Evolutionary conservation across 345 rosid species (phyloP).

Genomic region (Lumnitzera littorea): DNA sequence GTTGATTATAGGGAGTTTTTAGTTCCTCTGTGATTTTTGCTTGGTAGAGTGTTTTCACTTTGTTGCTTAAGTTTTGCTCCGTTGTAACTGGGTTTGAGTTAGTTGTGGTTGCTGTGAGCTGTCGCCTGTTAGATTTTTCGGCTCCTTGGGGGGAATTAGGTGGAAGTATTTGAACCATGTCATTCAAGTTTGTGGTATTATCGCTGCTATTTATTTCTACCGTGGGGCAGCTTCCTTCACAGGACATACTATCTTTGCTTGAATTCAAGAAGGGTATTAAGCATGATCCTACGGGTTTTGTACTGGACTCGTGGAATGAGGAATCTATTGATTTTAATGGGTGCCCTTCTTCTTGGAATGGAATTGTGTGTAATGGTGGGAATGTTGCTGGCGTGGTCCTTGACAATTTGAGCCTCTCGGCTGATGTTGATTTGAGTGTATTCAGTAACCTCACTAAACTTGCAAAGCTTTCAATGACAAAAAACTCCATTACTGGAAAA

Average conservation of each 20-base stretch:
- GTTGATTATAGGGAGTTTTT: too few relatives aligned
- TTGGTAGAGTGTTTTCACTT: background rate
- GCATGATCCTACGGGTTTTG: slow-evolving; percentile 97
- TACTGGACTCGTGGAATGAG: slow-evolving; percentile 87
- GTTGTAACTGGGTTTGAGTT: too few relatives aligned
- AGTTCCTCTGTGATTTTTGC: background rate
- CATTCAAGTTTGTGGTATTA: slow-evolving; percentile 35
- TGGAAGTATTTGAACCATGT: slow-evolving; percentile 30
- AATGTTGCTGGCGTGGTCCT: slow-evolving; percentile 89
- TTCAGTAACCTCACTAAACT: slow-evolving; percentile 84
- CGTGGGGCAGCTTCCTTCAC: slow-evolving; percentile 92
- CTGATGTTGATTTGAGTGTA: slow-evolving; percentile 71
- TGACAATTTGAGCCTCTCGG: slow-evolving; percentile 67
- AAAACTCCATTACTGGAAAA: slow-evolving; percentile 72
- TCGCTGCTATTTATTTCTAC: slow-evolving; percentile 39
- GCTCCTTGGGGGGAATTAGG: slow-evolving; percentile 9
- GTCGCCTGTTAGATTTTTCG: background rate
- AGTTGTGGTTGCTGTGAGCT: background rate
- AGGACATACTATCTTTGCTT: slow-evolving; percentile 87
- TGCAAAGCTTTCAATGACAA: slow-evolving; percentile 79
- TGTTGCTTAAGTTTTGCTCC: too few relatives aligned
- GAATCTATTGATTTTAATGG: slow-evolving; percentile 94
- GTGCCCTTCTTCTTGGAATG: slow-evolving; percentile 98
- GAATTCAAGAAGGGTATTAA: slow-evolving; percentile 92
- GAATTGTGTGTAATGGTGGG: slow-evolving; percentile 81